A percentile compares a stretch with the other conserved stretches of the same genome.
phyloP scores from a whole-genome alignment of 116 monocot genomes.

The Trichopus zeylanicus region DNA sequence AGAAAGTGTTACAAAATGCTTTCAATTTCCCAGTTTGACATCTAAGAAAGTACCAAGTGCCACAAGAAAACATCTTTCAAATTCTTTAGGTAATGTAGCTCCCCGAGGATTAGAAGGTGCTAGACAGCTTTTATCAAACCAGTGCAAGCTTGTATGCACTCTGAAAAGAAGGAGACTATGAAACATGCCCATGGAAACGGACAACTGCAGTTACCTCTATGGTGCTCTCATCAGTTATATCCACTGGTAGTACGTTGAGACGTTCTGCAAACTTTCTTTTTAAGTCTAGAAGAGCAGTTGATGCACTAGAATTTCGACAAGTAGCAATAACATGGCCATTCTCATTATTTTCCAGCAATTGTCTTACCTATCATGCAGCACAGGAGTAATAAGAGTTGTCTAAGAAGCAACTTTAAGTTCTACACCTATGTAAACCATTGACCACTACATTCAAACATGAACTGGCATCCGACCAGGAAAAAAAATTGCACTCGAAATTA shows the following conservation, averaged over 20 bases:
- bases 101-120: too few relatives aligned
- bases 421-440: too few relatives aligned
- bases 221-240: constrained; percentile 73
- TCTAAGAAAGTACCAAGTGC: neutral
- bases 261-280: constrained; percentile 41
- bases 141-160: neutral
- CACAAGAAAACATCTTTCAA: neutral
- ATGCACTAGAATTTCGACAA: constrained; percentile 54
- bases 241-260: constrained; percentile 54
- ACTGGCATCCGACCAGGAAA: too few relatives aligned
- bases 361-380: constrained; percentile 55
- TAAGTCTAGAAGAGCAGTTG: constrained; percentile 56
- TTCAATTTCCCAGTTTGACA: neutral
- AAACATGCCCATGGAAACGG: neutral
- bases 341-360: constrained; percentile 46
- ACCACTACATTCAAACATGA: too few relatives aligned
- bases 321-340: constrained; percentile 73
- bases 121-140: neutral
- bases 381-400: neutral
- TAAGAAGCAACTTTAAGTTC: neutral
- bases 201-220: constrained; percentile 46
- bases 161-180: neutral
- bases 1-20: too few relatives aligned
- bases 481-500: too few relatives aligned
- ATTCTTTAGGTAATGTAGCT: too few relatives aligned